phyloP scores from a whole-genome alignment of 495 filamentous ascomycete species.

The Elasticomyces elasticus region DNA sequence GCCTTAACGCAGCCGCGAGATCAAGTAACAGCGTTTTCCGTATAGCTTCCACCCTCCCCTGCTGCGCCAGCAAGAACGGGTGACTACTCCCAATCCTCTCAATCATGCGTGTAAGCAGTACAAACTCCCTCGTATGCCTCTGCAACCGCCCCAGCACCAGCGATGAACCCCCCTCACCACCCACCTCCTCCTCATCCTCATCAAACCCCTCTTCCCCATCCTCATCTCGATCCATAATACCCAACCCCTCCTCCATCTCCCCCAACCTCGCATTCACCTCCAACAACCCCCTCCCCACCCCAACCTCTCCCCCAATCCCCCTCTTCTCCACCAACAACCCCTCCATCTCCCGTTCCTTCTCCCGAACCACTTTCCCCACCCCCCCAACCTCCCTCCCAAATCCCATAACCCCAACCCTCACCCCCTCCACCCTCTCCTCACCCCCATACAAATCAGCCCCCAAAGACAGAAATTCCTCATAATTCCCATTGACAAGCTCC shows the following conservation, averaged over 20 bases:
- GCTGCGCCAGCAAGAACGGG: constrained; percentile 54
- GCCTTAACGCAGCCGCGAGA: constrained; percentile 66
- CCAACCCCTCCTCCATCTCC: constrained; percentile 63
- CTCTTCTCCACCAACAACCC: constrained; percentile 46
- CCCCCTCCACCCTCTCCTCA: constrained; percentile 83
- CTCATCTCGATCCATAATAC: constrained; percentile 37
- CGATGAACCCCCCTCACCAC: constrained; percentile 29
- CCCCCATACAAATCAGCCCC: constrained; percentile 76
- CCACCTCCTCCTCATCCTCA: constrained; percentile 25
- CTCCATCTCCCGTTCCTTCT: constrained; percentile 44
- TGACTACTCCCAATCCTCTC: constrained; percentile 47
- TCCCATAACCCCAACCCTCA: constrained; percentile 74
- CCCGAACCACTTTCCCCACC: constrained; percentile 45
- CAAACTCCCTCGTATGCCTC: constrained; percentile 48
- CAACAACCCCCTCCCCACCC: constrained; percentile 39
- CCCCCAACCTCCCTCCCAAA: constrained; percentile 69
- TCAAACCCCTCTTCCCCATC: constrained; percentile 32
- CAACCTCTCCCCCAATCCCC: constrained; percentile 39
- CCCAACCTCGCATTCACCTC: constrained; percentile 40
- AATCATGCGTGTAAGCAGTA: constrained; percentile 43
- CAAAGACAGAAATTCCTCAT: constrained; percentile 76
- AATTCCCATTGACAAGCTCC: constrained; percentile 89
- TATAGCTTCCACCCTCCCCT: constrained; percentile 47
- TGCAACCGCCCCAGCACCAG: constrained; percentile 39
- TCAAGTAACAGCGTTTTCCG: constrained; percentile 76